Base-by-base conservation (phyloP, 1,284 basidiomycete species). In the Sparassis latifolia region DNA sequence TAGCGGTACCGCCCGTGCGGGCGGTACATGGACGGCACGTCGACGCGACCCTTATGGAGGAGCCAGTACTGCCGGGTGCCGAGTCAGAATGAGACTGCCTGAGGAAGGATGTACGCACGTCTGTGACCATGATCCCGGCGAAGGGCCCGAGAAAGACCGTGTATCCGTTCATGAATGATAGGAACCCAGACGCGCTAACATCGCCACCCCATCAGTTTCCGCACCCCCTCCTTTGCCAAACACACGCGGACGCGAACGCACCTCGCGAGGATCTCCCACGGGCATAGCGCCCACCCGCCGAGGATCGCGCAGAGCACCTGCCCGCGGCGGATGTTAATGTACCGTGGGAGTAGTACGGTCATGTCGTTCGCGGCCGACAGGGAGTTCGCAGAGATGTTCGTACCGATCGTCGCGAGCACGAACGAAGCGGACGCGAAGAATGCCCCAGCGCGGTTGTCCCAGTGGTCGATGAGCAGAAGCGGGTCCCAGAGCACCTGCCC, bases 301-400 rank as follows among this genome's bases (percentile, higher is more conserved):
- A 90, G 63, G 48, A 89, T 62, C 1, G 85, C 82, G 54, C 85
- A 88, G 45, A 91, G 74, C 49, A 86, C 65, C 66, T 89, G 86
- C 0, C 87, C 88, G 6, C 88, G 74, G 27, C 77, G 72, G 58
- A 91, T 89, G 63, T 90, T 86, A 69, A 91, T 81, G 59, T 81
- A 89, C 52, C 72, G 70, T 28, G 84, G 84, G 52, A 75, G 76
- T 12, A 86, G 66, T 2, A 80, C 84, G 12, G 80, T 83, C 72
- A 89, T 79, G 65, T 91, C 83, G 65, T 89, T 92, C 1, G 86
- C 87, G 2, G 86, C 85, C 28, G 82, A 85, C 52, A 91, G 70
- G 40, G 81, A 84, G 67, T 90, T 86, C 6, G 83, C 83, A 40
- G 80, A 86, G 54, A 89, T 84, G 62, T 89, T 90, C 47, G 84